These are phyloP conservation scores for Penicillium digitatum DNA, from an alignment of 2,329 filamentous ascomycete species.

Conservation along the genomic window DNA sequence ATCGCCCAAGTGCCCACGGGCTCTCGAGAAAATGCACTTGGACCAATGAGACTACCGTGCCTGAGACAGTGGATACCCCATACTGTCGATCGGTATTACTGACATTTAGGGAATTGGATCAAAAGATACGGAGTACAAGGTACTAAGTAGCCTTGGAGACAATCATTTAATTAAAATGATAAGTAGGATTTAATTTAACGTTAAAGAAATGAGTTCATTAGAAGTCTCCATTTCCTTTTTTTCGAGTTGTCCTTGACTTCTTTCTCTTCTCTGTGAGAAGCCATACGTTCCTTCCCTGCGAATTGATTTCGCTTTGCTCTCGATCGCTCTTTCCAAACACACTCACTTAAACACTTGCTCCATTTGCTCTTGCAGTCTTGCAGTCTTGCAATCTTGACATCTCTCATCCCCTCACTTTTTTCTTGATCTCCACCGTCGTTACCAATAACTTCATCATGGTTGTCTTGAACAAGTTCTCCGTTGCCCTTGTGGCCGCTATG, in stretches of 20 bases:
- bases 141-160: neutral
- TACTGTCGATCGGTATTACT: constrained; percentile 3
- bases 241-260: constrained; percentile 8
- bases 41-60: neutral
- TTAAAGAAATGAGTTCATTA: constrained; percentile 6
- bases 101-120: neutral
- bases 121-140: neutral
- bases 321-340: constrained; percentile 5
- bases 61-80: constrained; percentile 1
- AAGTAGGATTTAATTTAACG: constrained; percentile 1
- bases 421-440: constrained; percentile 1
- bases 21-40: neutral
- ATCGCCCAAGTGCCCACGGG: neutral
- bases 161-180: neutral
- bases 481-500: constrained; percentile 36
- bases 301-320: constrained; percentile 36
- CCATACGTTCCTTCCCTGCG: constrained; percentile 24
- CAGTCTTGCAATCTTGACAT: too few species aligned
- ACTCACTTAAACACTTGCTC: neutral
- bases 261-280: constrained; percentile 12
- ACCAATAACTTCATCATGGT: constrained; percentile 32
- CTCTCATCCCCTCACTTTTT: constrained; percentile 10
- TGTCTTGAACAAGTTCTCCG: constrained; percentile 34
- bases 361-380: neutral
- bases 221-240: constrained; percentile 7